Evolutionary conservation across 2,329 filamentous ascomycete species (phyloP).

Genomic region (Apiospora pterosperma): DNA sequence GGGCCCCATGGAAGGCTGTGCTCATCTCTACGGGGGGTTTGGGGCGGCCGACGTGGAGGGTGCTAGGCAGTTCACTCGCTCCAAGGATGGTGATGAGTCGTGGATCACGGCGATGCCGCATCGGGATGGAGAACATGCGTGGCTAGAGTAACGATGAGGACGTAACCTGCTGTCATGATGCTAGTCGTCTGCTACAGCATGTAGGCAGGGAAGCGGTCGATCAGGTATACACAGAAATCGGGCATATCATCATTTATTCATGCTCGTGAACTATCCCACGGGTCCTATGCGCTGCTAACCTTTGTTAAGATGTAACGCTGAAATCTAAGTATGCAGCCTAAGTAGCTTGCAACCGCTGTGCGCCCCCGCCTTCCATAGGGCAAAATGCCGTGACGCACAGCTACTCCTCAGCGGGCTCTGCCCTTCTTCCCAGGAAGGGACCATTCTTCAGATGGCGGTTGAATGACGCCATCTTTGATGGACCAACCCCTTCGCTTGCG

Average conservation of each 20-base stretch:
- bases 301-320: too few relatives aligned
- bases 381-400: too few relatives aligned
- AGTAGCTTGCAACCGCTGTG: too few relatives aligned
- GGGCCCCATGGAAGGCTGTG: conserved; percentile 42
- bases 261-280: too few relatives aligned
- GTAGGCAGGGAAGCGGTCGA: background rate
- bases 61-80: conserved; percentile 39
- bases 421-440: conserved; percentile 18
- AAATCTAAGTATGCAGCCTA: too few relatives aligned
- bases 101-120: conserved; percentile 45
- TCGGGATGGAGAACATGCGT: conserved; percentile 35
- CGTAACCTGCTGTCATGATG: background rate
- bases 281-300: too few relatives aligned
- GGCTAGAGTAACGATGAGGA: background rate
- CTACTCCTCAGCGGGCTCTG: conserved; percentile 14
- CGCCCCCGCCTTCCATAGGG: too few relatives aligned
- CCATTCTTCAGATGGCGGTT: conserved; percentile 30
- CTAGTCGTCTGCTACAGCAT: background rate
- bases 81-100: conserved; percentile 24
- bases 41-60: conserved; percentile 49
- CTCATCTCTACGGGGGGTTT: conserved; percentile 59
- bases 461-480: conserved; percentile 46
- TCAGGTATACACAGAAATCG: background rate
- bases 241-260: background rate
- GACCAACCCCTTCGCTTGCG: conserved; percentile 68